phyloP scores from a whole-genome alignment of 208 protist species.

The Leishmania martiniquensis region DNA sequence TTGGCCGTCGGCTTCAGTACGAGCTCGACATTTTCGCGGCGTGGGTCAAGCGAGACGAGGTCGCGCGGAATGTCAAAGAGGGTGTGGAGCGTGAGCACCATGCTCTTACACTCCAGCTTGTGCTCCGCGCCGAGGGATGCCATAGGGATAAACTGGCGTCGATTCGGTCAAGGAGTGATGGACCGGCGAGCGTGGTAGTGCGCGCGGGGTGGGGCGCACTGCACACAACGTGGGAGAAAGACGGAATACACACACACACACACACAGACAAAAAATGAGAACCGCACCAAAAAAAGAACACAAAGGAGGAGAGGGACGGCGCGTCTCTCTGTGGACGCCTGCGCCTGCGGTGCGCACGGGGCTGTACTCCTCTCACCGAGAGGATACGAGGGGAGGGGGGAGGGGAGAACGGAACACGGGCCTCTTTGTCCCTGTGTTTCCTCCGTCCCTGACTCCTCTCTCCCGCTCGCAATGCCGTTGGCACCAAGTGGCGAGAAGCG shows the following conservation, averaged over 20 bases:
- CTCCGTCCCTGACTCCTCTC: too few species aligned
- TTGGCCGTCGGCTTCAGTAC: constrained; percentile 57
- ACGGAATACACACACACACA: too few species aligned
- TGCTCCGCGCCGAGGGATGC: constrained; percentile 5
- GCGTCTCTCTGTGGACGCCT: neutral
- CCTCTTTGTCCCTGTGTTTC: too few species aligned
- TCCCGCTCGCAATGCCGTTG: too few species aligned
- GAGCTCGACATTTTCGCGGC: constrained; percentile 45
- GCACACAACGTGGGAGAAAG: neutral
- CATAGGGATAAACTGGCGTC: constrained; percentile 3
- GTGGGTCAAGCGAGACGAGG: constrained; percentile 51
- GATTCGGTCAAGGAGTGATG: neutral
- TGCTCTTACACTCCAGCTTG: constrained; percentile 36
- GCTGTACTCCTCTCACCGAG: neutral
- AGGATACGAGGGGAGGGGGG: neutral
- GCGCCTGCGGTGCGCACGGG: neutral
- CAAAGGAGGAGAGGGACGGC: neutral
- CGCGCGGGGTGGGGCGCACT: neutral
- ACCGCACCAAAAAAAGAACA: neutral
- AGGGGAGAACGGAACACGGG: too few species aligned
- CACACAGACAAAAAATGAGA: neutral
- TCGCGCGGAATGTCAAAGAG: constrained; percentile 67
- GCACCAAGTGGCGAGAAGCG: too few species aligned
- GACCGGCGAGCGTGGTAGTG: neutral
- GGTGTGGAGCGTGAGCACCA: constrained; percentile 52